Evolutionary conservation across 169 alveolate genomes (phyloP), one percentile per base, ranked within the genome.

Genomic region (Theileria annulata): DNA sequence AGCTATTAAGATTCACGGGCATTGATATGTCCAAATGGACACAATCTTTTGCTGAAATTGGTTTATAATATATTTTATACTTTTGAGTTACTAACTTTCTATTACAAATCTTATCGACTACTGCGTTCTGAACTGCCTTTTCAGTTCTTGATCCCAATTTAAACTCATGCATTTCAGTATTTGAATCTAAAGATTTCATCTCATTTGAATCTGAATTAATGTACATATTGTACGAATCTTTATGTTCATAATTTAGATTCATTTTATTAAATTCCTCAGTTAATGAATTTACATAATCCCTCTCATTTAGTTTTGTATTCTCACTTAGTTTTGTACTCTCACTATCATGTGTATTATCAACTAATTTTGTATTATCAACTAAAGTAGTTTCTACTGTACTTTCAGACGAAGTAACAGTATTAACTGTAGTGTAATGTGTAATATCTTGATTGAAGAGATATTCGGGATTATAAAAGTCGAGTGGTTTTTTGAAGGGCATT

Each of bases 381-480:
- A n/a, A n/a, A n/a, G n/a, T 8, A 42, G 51, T 42, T 42, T 42
- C 51, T 10, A 12, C 15, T 10, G 51, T 2, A 10, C 1, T 42
- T 42, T 3, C 51, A 8, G 47, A 35, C 13, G 3, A 8, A 5
- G 47, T 35, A 5, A 8, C 8, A 35, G 47, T 35, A 42, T 17
- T 42, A 42, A 17, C 15, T 42, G 51, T 10, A 8, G 3, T 2
- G 51, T 12, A 3, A 8, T 42, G 51, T 10, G 51, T 42, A 42
- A 42, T 42, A 42, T 42, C 51, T 30, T 21, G 58, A 35, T 68
- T 42, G 35, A 68, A 68, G 25, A 25, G 31, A 27, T 68, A 42
- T 35, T 68, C 76, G 25, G 76, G 76, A 60, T 42, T 68, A 49
- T 17, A 48, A 8, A 68, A 42, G 54, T 66, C 58, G 8, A 27